Base-by-base conservation (phyloP, 83 land plant genomes). In the Picea mariana region DNA sequence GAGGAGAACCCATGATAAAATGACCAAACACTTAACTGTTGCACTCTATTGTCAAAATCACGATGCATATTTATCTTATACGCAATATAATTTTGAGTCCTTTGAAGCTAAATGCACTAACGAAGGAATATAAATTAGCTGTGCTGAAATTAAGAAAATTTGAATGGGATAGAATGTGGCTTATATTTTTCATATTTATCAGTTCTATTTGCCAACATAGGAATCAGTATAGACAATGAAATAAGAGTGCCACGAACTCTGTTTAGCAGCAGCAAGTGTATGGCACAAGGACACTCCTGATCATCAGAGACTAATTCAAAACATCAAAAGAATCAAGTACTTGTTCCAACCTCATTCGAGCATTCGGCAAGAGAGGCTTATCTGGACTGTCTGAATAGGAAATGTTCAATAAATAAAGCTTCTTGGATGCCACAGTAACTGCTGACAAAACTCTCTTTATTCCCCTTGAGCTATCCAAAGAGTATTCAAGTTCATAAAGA, bases 401-500 rank as follows among this genome's bases (percentile, higher is more conserved):
- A 42, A 97, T 89, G 81, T 94, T 97, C 44, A 97, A 89, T 12
- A 97, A 91, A 81, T 91, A 97, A 44, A 97, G 94, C 86, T 95
- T 97, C 84, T 87, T 90, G n/a, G 92, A 87, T 18, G 91, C 85
- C 75, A 97, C 95, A 72, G 91, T 94, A 61, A 93, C 98, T 68
- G 95, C 98, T 23, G 96, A 90, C 27, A 94, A 92, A 31, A 97
- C 85, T 77, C 93, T 86, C 85, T 97, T 97, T 87, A 90, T 79
- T 24, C 99, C 99, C 61, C 98, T 90, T 13, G 89, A 84, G 86
- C 98, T 94, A 73, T 95, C 99, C 11, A 97, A 79, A 44, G 77
- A 81, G 84, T 97, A 97, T 86, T 97, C 99, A 83, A 95, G 85
- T 80, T 93, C 92, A 85, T 97, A 97, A 13, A 97, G 87, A 63